phyloP scores from a whole-genome alignment of 805 yeast species.

The Kluyveromyces siamensis region DNA sequence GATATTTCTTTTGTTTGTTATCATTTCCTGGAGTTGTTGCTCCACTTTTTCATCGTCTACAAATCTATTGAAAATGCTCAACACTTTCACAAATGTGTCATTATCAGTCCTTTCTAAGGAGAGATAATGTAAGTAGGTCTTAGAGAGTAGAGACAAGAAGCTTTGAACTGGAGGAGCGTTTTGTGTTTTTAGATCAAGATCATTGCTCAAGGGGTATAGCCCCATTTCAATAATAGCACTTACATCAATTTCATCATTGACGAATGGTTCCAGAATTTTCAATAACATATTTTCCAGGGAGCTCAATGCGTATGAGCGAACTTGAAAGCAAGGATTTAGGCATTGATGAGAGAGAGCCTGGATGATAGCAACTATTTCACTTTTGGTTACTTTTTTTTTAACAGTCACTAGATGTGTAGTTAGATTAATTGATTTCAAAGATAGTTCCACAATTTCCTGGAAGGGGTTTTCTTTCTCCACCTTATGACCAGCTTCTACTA shows the following conservation, averaged over 20 bases:
- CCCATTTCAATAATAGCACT: constrained; percentile 61
- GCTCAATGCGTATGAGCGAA: constrained; percentile 57
- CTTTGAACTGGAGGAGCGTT: constrained; percentile 45
- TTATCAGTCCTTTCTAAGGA: constrained; percentile 29
- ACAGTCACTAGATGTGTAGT: constrained; percentile 42
- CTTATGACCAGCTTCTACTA: constrained; percentile 36
- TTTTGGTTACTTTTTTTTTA: constrained; percentile 19
- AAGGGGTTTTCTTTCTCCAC: constrained; percentile 39
- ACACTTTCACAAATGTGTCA: constrained; percentile 30
- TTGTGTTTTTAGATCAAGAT: constrained; percentile 55
- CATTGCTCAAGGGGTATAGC: constrained; percentile 62
- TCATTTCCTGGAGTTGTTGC: constrained; percentile 30
- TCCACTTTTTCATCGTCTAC: constrained; percentile 34
- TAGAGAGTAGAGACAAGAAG: constrained; percentile 58
- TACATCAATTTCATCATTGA: constrained; percentile 35
- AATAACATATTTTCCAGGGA: constrained; percentile 43
- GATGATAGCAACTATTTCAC: constrained; percentile 45
- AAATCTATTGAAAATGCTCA: constrained; percentile 32
- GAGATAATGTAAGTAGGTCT: constrained; percentile 46
- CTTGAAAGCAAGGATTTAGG: constrained; percentile 75
- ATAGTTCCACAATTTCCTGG: constrained; percentile 46
- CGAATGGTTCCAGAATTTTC: constrained; percentile 28
- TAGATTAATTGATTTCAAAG: constrained; percentile 52
- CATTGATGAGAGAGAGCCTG: constrained; percentile 87
- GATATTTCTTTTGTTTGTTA: constrained; percentile 29